Evolutionary conservation across 202 grass and related monocot species (phyloP).

Genomic region (Bolboschoenoplectus hybrid): DNA sequence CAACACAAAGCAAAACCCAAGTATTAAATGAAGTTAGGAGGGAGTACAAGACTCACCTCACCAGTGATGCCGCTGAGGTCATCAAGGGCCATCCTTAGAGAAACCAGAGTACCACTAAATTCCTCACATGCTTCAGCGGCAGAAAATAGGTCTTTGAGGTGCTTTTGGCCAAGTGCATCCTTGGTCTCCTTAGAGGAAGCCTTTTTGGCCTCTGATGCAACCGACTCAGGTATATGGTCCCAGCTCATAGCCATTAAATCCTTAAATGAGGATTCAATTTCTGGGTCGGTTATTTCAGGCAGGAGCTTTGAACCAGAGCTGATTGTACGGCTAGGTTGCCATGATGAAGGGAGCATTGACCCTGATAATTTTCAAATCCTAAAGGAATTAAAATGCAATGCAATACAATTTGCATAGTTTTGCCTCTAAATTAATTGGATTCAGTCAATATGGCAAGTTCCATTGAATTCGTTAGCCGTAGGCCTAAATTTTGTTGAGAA

Average conservation of each 20-base stretch:
- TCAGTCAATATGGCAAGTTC: not conserved
- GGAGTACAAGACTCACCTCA: constrained; percentile 51
- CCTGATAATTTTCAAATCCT: constrained; percentile 47
- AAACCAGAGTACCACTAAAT: constrained; percentile 71
- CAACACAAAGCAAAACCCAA: constrained; percentile 14
- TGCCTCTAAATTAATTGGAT: constrained; percentile 11
- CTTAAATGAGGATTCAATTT: constrained; percentile 74
- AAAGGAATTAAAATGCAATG: constrained; percentile 6
- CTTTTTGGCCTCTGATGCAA: constrained; percentile 67
- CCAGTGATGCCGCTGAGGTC: constrained; percentile 78
- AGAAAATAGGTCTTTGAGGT: constrained; percentile 65
- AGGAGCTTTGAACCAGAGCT: constrained; percentile 66
- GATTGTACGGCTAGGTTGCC: constrained; percentile 53
- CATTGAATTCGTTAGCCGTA: not conserved
- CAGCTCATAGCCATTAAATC: constrained; percentile 89
- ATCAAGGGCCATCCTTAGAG: constrained; percentile 93
- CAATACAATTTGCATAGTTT: not conserved
- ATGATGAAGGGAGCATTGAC: constrained; percentile 45
- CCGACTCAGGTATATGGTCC: constrained; percentile 70
- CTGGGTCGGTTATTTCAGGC: constrained; percentile 65
- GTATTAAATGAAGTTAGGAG: constrained; percentile 23
- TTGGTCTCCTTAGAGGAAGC: constrained; percentile 67
- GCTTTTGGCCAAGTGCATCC: constrained; percentile 64
- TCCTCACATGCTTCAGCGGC: constrained; percentile 83
- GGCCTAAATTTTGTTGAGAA: not conserved